Base-by-base conservation (phyloP, 495 filamentous ascomycete species). In the Penicillium steckii region DNA sequence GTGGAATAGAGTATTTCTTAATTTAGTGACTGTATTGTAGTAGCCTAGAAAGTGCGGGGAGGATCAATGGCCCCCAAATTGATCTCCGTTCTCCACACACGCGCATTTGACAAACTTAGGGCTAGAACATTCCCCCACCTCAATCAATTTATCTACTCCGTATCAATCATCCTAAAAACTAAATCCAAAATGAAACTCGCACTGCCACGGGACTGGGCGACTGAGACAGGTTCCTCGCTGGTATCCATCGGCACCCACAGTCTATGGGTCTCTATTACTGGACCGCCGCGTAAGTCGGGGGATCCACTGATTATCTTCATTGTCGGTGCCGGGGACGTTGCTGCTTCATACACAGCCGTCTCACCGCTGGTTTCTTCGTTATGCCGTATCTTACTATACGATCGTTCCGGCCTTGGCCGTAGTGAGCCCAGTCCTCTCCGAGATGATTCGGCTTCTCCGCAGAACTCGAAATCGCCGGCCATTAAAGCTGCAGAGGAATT, bases 251-350 rank as follows among this genome's bases (percentile, higher is more conserved):
- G 68, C 32, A 63, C 68, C 0, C 73, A 77, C 50, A 46, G 60
- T 22, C 67, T 75, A n/a, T 73, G 50, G 18, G 46, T 57, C 18
- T 64, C 62, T 4, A 38, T 67, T 6, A 57, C 50, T 33, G 71
- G 72, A 2, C 48, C 49, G 5, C 42, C 37, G 10, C 64, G 61
- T 21, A 33, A 26, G 8, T 49, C 61, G 22, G 26, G 38, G 24
- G 61, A 68, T 21, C 71, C 71, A 7, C 50, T 78, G 7, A 55
- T 78, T 19, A 62, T 81, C 45, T 64, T 78, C 47, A 61, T 81
- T 45, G 52, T 72, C 12, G 78, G 78, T 38, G 67, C 72, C 0
- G 74, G 75, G 40, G 76, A 75, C 45, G 70, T 72, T 25, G 66
- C 69, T 22, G 63, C 72, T 13, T 64, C 71, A 3, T 79, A 74